These are phyloP conservation scores for Mediolabrus comicus DNA, from an alignment of 108 stramenopile species.

Conservation along the genomic window DNA sequence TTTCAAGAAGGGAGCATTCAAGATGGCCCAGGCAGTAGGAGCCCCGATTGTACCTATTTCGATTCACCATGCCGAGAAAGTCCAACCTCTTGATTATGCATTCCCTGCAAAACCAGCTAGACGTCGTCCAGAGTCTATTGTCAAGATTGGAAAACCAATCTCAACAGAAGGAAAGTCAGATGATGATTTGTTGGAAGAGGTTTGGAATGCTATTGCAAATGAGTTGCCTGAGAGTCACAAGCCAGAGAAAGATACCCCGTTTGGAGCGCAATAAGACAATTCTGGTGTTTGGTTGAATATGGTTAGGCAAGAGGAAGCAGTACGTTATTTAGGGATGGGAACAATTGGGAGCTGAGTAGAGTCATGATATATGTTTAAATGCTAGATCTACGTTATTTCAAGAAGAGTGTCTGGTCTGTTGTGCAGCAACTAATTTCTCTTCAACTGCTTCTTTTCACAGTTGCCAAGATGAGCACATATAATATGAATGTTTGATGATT, in stretches of 20 bases:
- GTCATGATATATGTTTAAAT: no score
- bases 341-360: no score
- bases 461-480: no score
- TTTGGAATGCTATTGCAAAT: slow-evolving; percentile 49
- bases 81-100: slow-evolving; percentile 48
- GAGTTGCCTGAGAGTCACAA: slow-evolving; percentile 50
- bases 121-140: slow-evolving; percentile 21
- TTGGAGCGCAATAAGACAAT: slow-evolving; percentile 25
- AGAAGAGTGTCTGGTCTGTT: no score
- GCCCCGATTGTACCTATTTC: slow-evolving; percentile 46
- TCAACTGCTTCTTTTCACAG: no score
- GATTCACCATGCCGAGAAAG: slow-evolving; percentile 43
- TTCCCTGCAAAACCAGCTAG: slow-evolving; percentile 41
- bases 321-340: no score
- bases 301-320: no score
- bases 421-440: no score
- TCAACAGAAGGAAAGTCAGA: slow-evolving; percentile 46
- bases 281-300: background rate
- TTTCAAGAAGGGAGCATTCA: slow-evolving; percentile 70
- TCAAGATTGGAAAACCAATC: slow-evolving; percentile 47
- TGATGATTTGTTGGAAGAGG: slow-evolving; percentile 45
- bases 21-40: slow-evolving; percentile 47
- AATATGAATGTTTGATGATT: no score
- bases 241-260: slow-evolving; percentile 37
- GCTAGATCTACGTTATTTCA: no score